phyloP scores from a whole-genome alignment of 345 rosid genomes.

The Durio zibethinus region DNA sequence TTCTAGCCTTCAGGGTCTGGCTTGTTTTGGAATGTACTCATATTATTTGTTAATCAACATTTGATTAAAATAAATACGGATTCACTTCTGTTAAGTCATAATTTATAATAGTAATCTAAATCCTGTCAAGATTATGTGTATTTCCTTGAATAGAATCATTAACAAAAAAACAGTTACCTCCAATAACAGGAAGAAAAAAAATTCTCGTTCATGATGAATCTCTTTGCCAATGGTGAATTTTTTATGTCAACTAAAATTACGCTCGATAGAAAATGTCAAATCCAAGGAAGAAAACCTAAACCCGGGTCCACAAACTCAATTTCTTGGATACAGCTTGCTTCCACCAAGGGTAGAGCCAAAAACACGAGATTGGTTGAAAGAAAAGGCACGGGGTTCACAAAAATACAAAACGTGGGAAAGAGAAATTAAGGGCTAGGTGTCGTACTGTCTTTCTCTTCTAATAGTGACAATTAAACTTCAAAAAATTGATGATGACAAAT shows the following conservation, averaged over 20 bases:
- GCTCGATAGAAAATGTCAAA: slow-evolving; percentile 6
- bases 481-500: not conserved
- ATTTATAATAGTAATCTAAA: too few species aligned
- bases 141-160: not conserved
- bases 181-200: too few species aligned
- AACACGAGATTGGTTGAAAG: slow-evolving; percentile 4
- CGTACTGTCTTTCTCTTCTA: not conserved
- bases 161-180: not conserved
- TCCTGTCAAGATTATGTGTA: too few species aligned
- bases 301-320: slow-evolving; percentile 6
- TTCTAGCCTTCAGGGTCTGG: not conserved
- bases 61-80: too few species aligned
- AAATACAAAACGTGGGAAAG: not conserved
- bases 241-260: not conserved
- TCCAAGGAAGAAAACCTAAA: not conserved
- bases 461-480: slow-evolving; percentile 16
- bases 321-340: slow-evolving; percentile 13
- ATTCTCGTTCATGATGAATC: not conserved
- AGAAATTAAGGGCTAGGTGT: not conserved
- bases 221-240: not conserved
- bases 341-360: not conserved
- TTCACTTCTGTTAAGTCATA: too few species aligned
- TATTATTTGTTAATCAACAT: too few species aligned
- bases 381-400: not conserved
- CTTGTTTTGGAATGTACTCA: not conserved